Evolutionary conservation across 257 asterid species (phyloP).

Genomic region (Petunia axillaris): DNA sequence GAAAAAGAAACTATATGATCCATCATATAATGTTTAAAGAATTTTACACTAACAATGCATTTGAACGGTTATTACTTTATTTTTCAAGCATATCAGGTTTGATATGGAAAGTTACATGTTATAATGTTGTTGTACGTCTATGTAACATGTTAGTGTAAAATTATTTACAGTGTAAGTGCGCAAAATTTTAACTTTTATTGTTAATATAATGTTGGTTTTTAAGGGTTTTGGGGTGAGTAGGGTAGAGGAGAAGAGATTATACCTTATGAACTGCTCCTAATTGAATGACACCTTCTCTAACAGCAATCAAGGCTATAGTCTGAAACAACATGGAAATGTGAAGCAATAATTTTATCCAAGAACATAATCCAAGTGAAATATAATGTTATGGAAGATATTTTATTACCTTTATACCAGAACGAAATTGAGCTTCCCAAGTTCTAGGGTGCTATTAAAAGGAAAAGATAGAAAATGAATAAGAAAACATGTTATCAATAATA

Average conservation of each 20-base stretch:
- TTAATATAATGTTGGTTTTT: not conserved
- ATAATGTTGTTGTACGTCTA: not conserved
- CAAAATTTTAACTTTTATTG: not conserved
- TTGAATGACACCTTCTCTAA: conserved; percentile 96
- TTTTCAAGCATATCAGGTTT: not conserved
- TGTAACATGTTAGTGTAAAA: not conserved
- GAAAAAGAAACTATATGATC: not conserved
- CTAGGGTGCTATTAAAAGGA: conserved; percentile 76
- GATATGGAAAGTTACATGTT: not conserved
- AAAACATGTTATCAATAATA: not conserved
- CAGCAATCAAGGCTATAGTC: conserved; percentile 99
- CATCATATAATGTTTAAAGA: not conserved
- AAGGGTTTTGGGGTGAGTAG: conserved; percentile 8
- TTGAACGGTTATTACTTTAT: not conserved
- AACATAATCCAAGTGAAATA: not conserved
- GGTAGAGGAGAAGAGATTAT: conserved; percentile 11
- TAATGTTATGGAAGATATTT: not conserved
- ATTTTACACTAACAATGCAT: not conserved
- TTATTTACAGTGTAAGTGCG: no score
- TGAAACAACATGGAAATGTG: conserved; percentile 34
- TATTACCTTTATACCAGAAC: conserved; percentile 89
- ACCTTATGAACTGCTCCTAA: conserved; percentile 95
- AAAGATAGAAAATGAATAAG: conserved; percentile 22
- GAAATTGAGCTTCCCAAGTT: conserved; percentile 99
- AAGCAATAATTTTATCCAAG: not conserved